A percentile compares a stretch with the other conserved stretches of the same genome.
Conservation (phyloP, 2,329 filamentous ascomycete species). For the Tolypocladium inflatum region DNA sequence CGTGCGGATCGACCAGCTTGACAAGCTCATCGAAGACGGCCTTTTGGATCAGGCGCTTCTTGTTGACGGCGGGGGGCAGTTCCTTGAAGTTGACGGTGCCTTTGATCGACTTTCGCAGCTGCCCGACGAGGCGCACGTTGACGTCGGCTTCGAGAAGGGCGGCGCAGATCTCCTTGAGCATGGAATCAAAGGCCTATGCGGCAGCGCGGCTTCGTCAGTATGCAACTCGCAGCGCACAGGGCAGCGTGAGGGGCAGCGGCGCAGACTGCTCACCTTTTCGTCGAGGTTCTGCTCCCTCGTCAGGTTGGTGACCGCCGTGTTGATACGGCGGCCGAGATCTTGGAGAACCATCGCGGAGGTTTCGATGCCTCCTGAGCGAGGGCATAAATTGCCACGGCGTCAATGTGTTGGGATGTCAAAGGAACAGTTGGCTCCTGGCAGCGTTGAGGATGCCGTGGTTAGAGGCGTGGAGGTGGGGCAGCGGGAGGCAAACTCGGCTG, state of each 20-base stretch:
- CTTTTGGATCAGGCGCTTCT: constrained; percentile 97
- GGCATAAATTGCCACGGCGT: neutral
- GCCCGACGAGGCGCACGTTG: constrained; percentile 86
- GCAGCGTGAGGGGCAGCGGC: neutral
- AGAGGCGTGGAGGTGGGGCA: neutral
- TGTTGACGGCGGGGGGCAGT: constrained; percentile 83
- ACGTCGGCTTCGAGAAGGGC: constrained; percentile 95
- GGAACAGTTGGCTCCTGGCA: neutral
- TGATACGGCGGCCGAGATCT: constrained; percentile 97
- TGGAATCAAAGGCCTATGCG: constrained; percentile 78
- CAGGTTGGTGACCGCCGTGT: constrained; percentile 87
- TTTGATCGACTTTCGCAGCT: constrained; percentile 88
- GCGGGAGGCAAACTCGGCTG: neutral
- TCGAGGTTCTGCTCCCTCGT: constrained; percentile 88
- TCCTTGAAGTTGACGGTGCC: constrained; percentile 89
- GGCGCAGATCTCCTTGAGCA: constrained; percentile 97
- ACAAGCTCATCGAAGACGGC: constrained; percentile 96
- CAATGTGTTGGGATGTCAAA: neutral
- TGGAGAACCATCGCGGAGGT: constrained; percentile 76
- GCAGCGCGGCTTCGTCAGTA: neutral
- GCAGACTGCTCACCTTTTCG: constrained; percentile 63
- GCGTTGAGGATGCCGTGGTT: neutral
- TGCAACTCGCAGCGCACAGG: neutral
- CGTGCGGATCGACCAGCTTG: constrained; percentile 88
- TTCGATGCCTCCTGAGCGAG: neutral